Evolutionary conservation across 176 grass and related monocot genomes (phyloP), one percentile per base, ranked within the genome.

Genomic region (Thalia dealbata): DNA sequence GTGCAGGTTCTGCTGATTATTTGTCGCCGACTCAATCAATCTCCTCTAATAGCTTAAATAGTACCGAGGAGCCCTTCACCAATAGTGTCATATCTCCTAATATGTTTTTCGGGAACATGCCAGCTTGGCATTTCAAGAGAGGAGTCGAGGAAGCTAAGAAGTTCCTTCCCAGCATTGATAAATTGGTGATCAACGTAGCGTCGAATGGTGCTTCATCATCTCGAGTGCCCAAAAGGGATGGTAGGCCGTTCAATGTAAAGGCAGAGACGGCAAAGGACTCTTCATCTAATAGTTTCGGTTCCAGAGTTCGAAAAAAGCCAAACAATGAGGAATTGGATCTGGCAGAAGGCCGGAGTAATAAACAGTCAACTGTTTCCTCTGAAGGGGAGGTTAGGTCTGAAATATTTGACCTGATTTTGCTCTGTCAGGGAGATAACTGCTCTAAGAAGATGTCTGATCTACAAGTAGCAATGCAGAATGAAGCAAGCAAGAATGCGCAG

Each of bases 41-140:
- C 67, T 71, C 89, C 32, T 84, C 84, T 26, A 82, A 25, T 24
- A 68, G 8, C 14, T 29, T 69, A 42, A 76, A 72, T 73, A 64
- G 58, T 44, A 58, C 84, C n/a, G 87, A 92, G 77, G 93, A 96
- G 15, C 73, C 87, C 66, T 79, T 92, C 67, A 92, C 85, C 59
- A 88, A 66, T 35, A 76, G 80, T n/a, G 64, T 80, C 0, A 73
- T 66, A 62, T 81, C 89, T 24, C 89, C 89, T 51, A 87, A 90
- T 61, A 82, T 88, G 69, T 80, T 96, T 78, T 83, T 90, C 7
- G 87, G 87, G 82, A 86, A 87, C 82, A 78, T 92, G 54, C 89
- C 87, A n/a, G 91, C 87, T 63, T 96, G 89, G 89, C 82, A 96
- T 79, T 96, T 96, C 70, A 87, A 84, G 79, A 92, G 78, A 83